Conservation (phyloP, 1,284 basidiomycete species). For the Malassezia globosa region DNA sequence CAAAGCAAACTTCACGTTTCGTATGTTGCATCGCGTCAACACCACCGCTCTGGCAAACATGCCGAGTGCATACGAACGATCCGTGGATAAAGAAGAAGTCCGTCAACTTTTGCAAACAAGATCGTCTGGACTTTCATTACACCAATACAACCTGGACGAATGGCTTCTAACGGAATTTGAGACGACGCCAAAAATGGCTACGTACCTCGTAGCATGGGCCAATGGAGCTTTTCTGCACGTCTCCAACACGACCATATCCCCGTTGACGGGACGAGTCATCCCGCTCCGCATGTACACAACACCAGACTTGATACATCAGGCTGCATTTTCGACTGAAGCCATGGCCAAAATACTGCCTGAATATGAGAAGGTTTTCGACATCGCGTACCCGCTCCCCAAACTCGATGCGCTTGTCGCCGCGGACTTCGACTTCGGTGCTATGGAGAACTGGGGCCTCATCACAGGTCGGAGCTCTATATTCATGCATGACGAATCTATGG, state of each 20-base stretch:
- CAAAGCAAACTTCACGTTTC: slow-evolving; percentile 74
- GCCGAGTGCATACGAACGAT: slow-evolving; percentile 45
- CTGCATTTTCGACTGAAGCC: slow-evolving; percentile 68
- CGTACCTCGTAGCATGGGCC: slow-evolving; percentile 82
- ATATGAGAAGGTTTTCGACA: slow-evolving; percentile 80
- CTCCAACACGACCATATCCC: slow-evolving; percentile 66
- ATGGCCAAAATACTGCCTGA: slow-evolving; percentile 73
- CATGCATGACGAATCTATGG: slow-evolving; percentile 67
- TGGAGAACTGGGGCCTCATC: slow-evolving; percentile 81
- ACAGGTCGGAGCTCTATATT: slow-evolving; percentile 76
- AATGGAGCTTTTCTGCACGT: slow-evolving; percentile 69
- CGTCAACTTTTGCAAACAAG: slow-evolving; percentile 34
- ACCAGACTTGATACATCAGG: slow-evolving; percentile 70
- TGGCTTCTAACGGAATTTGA: slow-evolving; percentile 47
- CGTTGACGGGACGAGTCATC: slow-evolving; percentile 66
- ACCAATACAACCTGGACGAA: slow-evolving; percentile 49
- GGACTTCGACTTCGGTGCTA: slow-evolving; percentile 83
- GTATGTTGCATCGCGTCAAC: slow-evolving; percentile 70
- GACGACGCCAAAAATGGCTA: slow-evolving; percentile 58
- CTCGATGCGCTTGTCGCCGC: slow-evolving; percentile 47
- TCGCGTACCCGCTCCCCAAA: slow-evolving; percentile 83
- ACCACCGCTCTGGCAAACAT: slow-evolving; percentile 65
- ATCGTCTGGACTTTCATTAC: slow-evolving; percentile 62
- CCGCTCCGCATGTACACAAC: slow-evolving; percentile 76
- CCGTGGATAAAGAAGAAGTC: slow-evolving; percentile 27